Evolutionary conservation across 805 yeast genomes (phyloP).

Genomic region (Hanseniaspora osmophila): DNA sequence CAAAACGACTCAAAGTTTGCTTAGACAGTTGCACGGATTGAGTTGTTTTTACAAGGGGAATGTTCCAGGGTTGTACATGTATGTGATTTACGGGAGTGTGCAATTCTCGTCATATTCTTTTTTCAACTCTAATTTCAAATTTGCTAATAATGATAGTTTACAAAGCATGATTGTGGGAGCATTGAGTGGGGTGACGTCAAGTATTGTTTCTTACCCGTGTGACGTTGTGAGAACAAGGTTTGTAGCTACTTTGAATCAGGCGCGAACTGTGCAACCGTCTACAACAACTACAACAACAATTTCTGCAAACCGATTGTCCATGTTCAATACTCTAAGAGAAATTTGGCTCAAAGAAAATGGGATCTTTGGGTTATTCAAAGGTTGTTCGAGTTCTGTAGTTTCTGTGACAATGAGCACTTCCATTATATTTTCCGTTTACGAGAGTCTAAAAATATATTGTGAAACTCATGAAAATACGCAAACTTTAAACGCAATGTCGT

Average conservation of each 20-base stretch:
- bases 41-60: constrained; percentile 91
- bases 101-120: constrained; percentile 67
- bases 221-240: constrained; percentile 80
- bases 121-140: constrained; percentile 30
- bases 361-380: constrained; percentile 33
- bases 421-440: constrained; percentile 58
- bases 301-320: neutral
- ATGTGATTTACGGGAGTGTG: constrained; percentile 67
- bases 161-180: constrained; percentile 47
- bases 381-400: constrained; percentile 34
- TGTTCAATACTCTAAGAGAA: constrained; percentile 17
- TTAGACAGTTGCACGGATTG: constrained; percentile 28
- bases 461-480: constrained; percentile 22
- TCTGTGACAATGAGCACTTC: constrained; percentile 65
- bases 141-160: constrained; percentile 2
- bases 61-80: constrained; percentile 79
- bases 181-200: constrained; percentile 62
- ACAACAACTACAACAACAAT: constrained; percentile 13
- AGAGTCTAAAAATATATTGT: constrained; percentile 24
- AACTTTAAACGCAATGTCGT: constrained; percentile 46
- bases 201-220: constrained; percentile 69
- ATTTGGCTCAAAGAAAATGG: constrained; percentile 29
- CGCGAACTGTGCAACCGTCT: too few relatives aligned
- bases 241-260: constrained; percentile 34
- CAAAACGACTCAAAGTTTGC: too few relatives aligned